Conservation (phyloP, 2,329 filamentous ascomycete genomes). For the Acrocalymma vagum region DNA sequence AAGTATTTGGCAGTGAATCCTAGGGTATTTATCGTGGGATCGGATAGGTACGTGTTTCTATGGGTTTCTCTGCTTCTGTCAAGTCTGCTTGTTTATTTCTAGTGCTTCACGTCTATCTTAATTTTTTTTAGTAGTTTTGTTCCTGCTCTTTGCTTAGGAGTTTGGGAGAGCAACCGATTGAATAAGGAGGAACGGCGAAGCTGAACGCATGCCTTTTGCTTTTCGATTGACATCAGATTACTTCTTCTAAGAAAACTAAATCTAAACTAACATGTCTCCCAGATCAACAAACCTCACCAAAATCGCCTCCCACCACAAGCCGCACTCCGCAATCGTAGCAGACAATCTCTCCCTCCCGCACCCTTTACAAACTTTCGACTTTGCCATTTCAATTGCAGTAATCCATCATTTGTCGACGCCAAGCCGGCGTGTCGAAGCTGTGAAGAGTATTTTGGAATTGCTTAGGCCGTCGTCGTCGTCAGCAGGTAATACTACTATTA, state of each 20-base stretch:
- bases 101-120: not conserved
- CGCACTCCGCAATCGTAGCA: conserved; percentile 77
- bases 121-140: too few relatives aligned
- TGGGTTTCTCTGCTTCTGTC: not conserved
- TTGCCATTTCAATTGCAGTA: conserved; percentile 93
- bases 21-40: conserved; percentile 80
- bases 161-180: too few relatives aligned
- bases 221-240: too few relatives aligned
- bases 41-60: conserved; percentile 73
- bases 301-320: conserved; percentile 63
- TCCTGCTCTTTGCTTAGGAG: too few relatives aligned
- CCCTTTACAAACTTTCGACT: conserved; percentile 73
- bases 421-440: conserved; percentile 74
- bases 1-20: conserved; percentile 89
- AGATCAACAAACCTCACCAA: conserved; percentile 67
- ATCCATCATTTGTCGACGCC: conserved; percentile 90
- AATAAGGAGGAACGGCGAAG: too few relatives aligned
- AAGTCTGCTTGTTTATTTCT: not conserved
- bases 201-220: too few relatives aligned
- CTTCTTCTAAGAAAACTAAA: too few relatives aligned
- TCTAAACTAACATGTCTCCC: not conserved
- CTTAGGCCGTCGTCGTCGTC: conserved; percentile 55
- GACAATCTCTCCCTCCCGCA: conserved; percentile 88
- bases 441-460: conserved; percentile 74
- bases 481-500: too few relatives aligned